Base-by-base conservation (phyloP, 2,329 filamentous ascomycete genomes). In the Teratosphaeria nubilosa region DNA sequence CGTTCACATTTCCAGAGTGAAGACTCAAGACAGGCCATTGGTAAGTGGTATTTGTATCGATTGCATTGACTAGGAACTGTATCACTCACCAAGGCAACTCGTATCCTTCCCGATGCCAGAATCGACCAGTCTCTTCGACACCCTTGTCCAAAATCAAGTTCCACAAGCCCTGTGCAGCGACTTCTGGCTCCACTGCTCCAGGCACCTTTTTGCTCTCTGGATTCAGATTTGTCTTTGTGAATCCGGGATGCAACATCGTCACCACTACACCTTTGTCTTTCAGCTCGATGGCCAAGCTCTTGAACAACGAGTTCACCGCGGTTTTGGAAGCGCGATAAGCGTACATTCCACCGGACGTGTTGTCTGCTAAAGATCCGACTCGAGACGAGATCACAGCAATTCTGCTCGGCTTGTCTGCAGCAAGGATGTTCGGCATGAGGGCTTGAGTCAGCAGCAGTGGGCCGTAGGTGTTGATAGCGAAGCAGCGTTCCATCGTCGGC, bases 241-340 rank as follows among this genome's bases (percentile, higher is more conserved):
- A 74, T 0, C 73, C 76, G 5, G 76, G 76, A 64, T 78, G 76
- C 62, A 79, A 59, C 32, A 78, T 56, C 31, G 72, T 63, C 2
- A 78, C 75, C 4, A 71, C 67, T 2, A 78, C 69, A 11, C 72
- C 71, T 58, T 73, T 71, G 5, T 68, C 68, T 55, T 64, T 69
- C 56, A 78, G 59, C 59, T 78, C 76, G 52, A 77, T 63, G 2
- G 74, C 70, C 64, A 78, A 59, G 58, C 68, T 75, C 66, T 76
- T 76, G 54, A 73, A 75, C 13, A 79, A 65, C 45, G 68, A 71
- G 60, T 78, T 77, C 30, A 78, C 70, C 7, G 75, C 77, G 2
- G 77, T 72, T 62, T 78, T 78, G 13, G 68, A 73, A 1, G 72
- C 69, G 3, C 76, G 73, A 56, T 78, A 78, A 1, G 75, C 73